Conservation (phyloP, 108 stramenopile species). For the Cyclotella baltica region DNA sequence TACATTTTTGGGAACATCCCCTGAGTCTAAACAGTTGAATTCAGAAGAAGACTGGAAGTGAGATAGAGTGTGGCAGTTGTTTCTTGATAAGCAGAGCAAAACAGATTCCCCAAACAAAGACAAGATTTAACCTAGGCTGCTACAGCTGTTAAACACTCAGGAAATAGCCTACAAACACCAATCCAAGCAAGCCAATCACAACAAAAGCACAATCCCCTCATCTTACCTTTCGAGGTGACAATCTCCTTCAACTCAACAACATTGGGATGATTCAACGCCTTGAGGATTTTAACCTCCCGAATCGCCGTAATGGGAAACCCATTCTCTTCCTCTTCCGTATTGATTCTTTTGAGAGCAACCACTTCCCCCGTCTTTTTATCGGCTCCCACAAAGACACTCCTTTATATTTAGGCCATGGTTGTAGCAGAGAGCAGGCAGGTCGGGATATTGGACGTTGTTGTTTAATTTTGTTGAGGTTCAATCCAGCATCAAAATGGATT, state of each 20-base stretch:
- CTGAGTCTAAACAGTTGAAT: constrained; percentile 58
- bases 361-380: constrained; percentile 80
- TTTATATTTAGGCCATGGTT: too few relatives aligned
- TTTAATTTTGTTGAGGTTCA: constrained; percentile 7
- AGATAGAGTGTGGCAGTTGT: constrained; percentile 12
- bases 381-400: constrained; percentile 85
- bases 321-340: constrained; percentile 90
- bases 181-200: too few relatives aligned
- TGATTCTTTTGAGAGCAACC: constrained; percentile 93
- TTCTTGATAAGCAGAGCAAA: not conserved
- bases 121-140: not conserved
- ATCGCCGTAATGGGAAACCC: constrained; percentile 95
- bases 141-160: too few relatives aligned
- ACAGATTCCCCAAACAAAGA: not conserved
- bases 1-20: constrained; percentile 86
- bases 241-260: constrained; percentile 92
- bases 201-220: not conserved
- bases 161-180: too few relatives aligned
- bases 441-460: not conserved
- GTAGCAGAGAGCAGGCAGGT: too few relatives aligned
- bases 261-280: constrained; percentile 85
- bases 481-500: not conserved
- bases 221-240: constrained; percentile 92
- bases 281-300: constrained; percentile 95
- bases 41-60: constrained; percentile 1